Base-by-base conservation (phyloP, 2,329 filamentous ascomycete species). In the Simplicillium sp. region DNA sequence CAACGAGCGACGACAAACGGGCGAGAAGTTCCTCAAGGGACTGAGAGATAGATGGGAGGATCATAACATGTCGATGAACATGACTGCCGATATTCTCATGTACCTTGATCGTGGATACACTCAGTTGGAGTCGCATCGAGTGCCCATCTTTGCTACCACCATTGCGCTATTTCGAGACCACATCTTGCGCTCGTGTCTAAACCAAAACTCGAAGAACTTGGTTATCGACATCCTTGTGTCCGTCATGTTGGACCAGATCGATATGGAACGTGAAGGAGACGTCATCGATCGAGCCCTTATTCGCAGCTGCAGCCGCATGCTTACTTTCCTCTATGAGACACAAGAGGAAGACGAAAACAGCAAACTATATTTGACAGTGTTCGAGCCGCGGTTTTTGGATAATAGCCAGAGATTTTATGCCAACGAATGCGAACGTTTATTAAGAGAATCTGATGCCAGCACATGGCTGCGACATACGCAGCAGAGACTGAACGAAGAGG, bases 31-130 rank as follows among this genome's bases (percentile, higher is more conserved):
- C 48, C 63, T 98, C 44, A 77, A 77, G 41, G 82, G 79, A 0
- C 61, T 97, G 12, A 83, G 83, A 50, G 72, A 80, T 43, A 79
- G 82, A 3, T 98, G 89, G 87, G 79, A 88, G 45, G 84, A 94
- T 47, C 89, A 98, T 56, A 86, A 89, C 56, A 77, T 85, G 42
- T 89, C 85, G 35, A 95, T 95, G 86, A 88, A 87, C 56, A 97
- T 97, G 90, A 82, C 87, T 38, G 88, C 89, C 4, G 92, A 97
- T 59, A 87, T 97, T 28, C 71, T 97, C 39, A 96, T 97, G 88
- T 96, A 96, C 56, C 87, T 98, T 71, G 90, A 98, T 57, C 83
- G 88, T 38, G 82, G 89, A 20, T 88, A 85, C 54, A 83, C 80
- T 38, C 70, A 80, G 29, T 54, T 58, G 38, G 87, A 94, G 47